These are phyloP conservation scores for Nicotiana tomentosiformis DNA, from an alignment of 257 asterid genomes.

Conservation along the genomic window DNA sequence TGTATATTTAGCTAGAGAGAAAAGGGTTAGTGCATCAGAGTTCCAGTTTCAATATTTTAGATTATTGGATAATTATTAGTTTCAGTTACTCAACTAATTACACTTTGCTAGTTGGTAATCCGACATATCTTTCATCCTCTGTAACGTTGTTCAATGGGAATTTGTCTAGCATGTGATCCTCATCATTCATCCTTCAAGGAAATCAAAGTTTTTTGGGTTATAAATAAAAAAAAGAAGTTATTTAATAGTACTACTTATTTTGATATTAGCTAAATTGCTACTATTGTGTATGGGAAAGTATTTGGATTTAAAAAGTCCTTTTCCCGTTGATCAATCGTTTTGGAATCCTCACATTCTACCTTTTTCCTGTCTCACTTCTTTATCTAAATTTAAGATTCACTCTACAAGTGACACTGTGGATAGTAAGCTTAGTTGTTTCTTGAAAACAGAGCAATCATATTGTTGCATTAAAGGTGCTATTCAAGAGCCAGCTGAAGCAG, in stretches of 20 bases:
- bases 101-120: not conserved
- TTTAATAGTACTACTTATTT: not conserved
- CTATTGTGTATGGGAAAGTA: not conserved
- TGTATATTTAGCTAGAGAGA: constrained; percentile 82
- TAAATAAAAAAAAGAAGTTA: not conserved
- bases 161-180: not conserved
- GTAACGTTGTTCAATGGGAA: not conserved
- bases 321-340: not conserved
- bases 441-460: constrained; percentile 74
- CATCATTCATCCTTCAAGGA: not conserved
- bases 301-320: not conserved
- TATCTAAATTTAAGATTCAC: not conserved
- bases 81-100: not conserved
- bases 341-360: not conserved
- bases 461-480: constrained; percentile 84
- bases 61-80: not conserved
- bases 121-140: not conserved
- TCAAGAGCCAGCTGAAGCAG: constrained; percentile 82
- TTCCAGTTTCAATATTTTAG: not conserved
- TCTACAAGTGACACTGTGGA: not conserved
- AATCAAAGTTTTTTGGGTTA: not conserved
- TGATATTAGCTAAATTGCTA: not conserved
- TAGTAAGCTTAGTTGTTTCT: not conserved
- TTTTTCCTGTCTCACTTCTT: not conserved
- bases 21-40: constrained; percentile 39